Evolutionary conservation across 371 early-diverging fungal genomes (phyloP).

Genomic region (Syncephalastrum racemosum): DNA sequence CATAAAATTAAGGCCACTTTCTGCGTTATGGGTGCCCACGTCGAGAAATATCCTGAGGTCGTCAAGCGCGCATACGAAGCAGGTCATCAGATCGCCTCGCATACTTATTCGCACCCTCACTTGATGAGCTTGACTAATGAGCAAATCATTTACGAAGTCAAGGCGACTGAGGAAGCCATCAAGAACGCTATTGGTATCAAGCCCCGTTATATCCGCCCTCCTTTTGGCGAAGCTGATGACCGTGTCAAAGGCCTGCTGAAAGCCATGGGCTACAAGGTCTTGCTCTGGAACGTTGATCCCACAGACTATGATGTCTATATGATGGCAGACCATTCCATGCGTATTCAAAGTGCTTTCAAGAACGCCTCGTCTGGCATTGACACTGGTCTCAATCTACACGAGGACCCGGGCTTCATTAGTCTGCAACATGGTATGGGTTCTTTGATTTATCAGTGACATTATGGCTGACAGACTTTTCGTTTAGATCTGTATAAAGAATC

Average conservation of each 20-base stretch:
- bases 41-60: conserved; percentile 27
- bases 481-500: conserved; percentile 45
- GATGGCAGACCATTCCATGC: conserved; percentile 15
- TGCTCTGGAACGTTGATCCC: conserved; percentile 60
- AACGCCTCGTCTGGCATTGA: conserved; percentile 25
- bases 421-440: conserved; percentile 38
- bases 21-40: conserved; percentile 63
- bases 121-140: conserved; percentile 41
- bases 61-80: conserved; percentile 44
- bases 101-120: conserved; percentile 54
- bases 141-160: conserved; percentile 40
- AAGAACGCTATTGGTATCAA: conserved; percentile 47
- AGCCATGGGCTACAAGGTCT: conserved; percentile 49
- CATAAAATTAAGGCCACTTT: conserved; percentile 65
- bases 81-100: conserved; percentile 57
- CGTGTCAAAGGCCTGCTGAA: conserved; percentile 49
- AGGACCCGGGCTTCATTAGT: conserved; percentile 45
- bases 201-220: conserved; percentile 61
- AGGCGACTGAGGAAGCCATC: conserved; percentile 51
- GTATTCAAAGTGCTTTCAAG: conserved; percentile 26
- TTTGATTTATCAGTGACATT: background rate
- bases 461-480: background rate
- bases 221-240: conserved; percentile 54
- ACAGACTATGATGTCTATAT: conserved; percentile 41
- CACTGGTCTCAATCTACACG: conserved; percentile 35